Evolutionary conservation across 768 basidiomycete species (phyloP).

Genomic region (Hemileccinum impolitum): DNA sequence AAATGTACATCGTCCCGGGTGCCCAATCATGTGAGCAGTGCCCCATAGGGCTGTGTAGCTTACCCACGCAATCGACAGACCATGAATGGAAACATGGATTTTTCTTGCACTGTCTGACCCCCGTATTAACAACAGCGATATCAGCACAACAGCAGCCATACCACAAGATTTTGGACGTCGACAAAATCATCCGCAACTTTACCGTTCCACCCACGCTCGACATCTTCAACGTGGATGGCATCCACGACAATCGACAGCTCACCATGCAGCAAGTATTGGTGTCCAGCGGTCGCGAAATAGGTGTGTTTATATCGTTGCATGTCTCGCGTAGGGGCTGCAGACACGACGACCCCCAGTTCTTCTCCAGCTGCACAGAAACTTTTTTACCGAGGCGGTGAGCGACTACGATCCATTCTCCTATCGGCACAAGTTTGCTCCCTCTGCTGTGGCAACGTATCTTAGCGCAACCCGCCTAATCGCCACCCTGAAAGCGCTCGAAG

Average conservation of each 20-base stretch:
- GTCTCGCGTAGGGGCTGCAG: background rate
- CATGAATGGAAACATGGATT: conserved; percentile 72
- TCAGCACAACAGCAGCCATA: conserved; percentile 53
- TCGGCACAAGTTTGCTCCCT: conserved; percentile 61
- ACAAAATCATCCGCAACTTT: conserved; percentile 54
- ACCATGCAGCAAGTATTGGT: conserved; percentile 65
- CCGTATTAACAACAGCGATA: conserved; percentile 57
- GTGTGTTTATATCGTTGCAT: conserved; percentile 34
- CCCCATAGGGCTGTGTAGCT: conserved; percentile 5
- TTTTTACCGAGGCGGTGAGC: conserved; percentile 65
- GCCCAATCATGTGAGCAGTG: conserved; percentile 28
- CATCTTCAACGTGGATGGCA: conserved; percentile 36
- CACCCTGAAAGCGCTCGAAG: conserved; percentile 52
- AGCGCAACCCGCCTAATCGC: conserved; percentile 56
- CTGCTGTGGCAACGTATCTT: conserved; percentile 66
- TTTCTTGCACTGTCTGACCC: conserved; percentile 59
- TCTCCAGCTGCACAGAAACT: conserved; percentile 64
- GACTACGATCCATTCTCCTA: conserved; percentile 51
- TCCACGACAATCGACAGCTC: conserved; percentile 45
- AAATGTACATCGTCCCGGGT: conserved; percentile 29
- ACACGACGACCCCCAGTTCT: conserved; percentile 41
- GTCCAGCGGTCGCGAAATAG: conserved; percentile 59
- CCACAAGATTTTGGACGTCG: conserved; percentile 48
- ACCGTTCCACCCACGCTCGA: conserved; percentile 48
- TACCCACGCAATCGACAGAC: conserved; percentile 38